Evolutionary conservation across 495 filamentous ascomycete genomes (phyloP), one percentile per base, ranked within the genome.

Genomic region (Penicillium malachiteum): DNA sequence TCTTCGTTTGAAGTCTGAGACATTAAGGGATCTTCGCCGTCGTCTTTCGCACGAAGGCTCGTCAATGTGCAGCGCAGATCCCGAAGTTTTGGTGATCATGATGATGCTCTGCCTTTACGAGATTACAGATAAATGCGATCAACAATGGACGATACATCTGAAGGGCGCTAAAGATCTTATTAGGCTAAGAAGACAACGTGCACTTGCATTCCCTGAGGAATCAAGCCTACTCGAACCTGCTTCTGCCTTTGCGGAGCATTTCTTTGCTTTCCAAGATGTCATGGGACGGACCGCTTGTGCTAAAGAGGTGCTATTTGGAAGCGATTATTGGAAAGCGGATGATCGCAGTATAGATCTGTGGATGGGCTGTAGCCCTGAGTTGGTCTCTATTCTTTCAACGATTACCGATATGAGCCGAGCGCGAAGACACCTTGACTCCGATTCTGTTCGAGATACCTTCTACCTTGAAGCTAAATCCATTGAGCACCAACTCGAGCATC

Each of bases 221-320:
- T 31, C 26, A 13, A 41, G 35, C 16, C 38, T 54, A 8, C 60
- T 52, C 8, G 62, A 74, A 33, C 61, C 70, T 3, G 69, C 70
- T 5, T 70, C 70, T 1, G 58, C 58, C 0, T 77, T 78, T 50
- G 69, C 71, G 0, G 75, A 78, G 53, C 68, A 68, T 11, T 78
- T 78, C 50, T 78, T 78, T 50, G 75, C 75, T 12, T 78, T 78
- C 43, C 75, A 78, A 47, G 75, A 78, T 64, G 70, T 78, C 45
- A 78, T 78, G 70, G 74, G 75, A 17, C 71, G 75, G 17, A 78
- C 75, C 12, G 75, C 75, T 9, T 78, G 75, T 56, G 75, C 68
- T 4, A 67, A 77, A 39, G 69, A 69, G 41, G 64, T 68, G 0
- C 44, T 71, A 10, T 77, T 78, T 50, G 73, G 71, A 3, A 70